A percentile compares a stretch with the other conserved stretches of the same genome.
phyloP scores from a whole-genome alignment of 331 rosid species.

The Ulmus americana region DNA sequence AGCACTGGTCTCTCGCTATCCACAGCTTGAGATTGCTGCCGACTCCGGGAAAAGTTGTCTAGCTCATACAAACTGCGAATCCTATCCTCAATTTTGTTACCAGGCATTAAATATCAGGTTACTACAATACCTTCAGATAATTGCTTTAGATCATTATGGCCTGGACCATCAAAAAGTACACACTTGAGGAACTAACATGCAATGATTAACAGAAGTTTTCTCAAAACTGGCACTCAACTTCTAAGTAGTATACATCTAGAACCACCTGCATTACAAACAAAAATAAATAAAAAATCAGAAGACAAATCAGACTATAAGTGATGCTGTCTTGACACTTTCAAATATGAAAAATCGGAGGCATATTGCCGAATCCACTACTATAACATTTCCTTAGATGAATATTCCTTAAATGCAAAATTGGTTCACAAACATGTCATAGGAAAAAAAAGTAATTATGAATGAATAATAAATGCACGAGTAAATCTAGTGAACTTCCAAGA shows the following conservation, averaged over 20 bases:
- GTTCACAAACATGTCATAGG: background rate
- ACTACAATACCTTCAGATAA: conserved; percentile 23
- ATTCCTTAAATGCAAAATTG: background rate
- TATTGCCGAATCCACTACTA: background rate
- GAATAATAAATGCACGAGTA: background rate
- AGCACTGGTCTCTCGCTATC: conserved; percentile 25
- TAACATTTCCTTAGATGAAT: background rate
- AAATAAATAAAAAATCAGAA: background rate
- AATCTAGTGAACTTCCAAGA: background rate
- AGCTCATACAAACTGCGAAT: conserved; percentile 27
- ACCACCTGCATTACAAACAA: conserved; percentile 12
- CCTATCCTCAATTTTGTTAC: conserved; percentile 41
- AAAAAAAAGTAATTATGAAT: background rate
- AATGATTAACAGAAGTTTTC: background rate
- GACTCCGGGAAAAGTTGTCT: conserved; percentile 24
- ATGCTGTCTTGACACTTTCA: too few relatives aligned
- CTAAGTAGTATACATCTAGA: background rate
- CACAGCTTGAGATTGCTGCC: conserved; percentile 28
- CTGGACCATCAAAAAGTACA: background rate
- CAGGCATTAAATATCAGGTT: conserved; percentile 39
- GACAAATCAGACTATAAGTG: background rate
- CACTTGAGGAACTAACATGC: background rate
- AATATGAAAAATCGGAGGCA: background rate
- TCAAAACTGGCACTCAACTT: conserved; percentile 1
- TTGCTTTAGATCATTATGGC: conserved; percentile 14